Base-by-base conservation (phyloP, 2,329 filamentous ascomycete species). In the Phoma sp. region DNA sequence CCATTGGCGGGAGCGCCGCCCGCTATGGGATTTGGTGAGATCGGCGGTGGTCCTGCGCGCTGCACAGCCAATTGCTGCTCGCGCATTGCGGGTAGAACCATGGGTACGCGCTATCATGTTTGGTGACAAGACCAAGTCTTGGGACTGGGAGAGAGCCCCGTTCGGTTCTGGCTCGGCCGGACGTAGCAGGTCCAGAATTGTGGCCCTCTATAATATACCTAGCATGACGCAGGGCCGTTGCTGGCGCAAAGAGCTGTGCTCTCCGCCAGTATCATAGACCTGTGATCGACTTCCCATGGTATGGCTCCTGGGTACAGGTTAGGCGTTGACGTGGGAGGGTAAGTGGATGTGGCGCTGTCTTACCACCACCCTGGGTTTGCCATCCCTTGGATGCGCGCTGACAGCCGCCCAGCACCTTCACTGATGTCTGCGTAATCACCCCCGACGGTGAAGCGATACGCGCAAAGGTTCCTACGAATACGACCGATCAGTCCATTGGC, bases 391-490 rank as follows among this genome's bases (percentile, higher is more conserved):
- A 29, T 9, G 9, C 27, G 6, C 27, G 41, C 62, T 67, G 43
- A 66, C 52, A 43, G 9, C 7, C 14, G n/a, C 14, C 9, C 37
- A 72, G 79, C 43, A 80, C 78, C 18, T 81, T 81, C 61, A 81
- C 78, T 14, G 79, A 81, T 52, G 73, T 80, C 41, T 80, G 73
- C 58, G 78, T 79, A 25, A 76, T 80, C 52, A 78, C 78, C 3
- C 78, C 79, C 1, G 61, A 72, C 14, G 78, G 78, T 18, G 68
- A 77, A 54, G 76, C 75, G 1, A 71, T 79, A 10, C 71, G 79
- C 35, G 76, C 78, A 24, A 81, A 81, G 61, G 76, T 79, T 4
- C 78, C 73, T 7, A 79, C 79, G 7, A 79, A 79, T 11, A 71
- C 72, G 6, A 62, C 69, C 10, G 77, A 81, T 55, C 79, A 81